Conservation (phyloP, 495 filamentous ascomycete genomes). For the Aspergillus homomorphus region DNA sequence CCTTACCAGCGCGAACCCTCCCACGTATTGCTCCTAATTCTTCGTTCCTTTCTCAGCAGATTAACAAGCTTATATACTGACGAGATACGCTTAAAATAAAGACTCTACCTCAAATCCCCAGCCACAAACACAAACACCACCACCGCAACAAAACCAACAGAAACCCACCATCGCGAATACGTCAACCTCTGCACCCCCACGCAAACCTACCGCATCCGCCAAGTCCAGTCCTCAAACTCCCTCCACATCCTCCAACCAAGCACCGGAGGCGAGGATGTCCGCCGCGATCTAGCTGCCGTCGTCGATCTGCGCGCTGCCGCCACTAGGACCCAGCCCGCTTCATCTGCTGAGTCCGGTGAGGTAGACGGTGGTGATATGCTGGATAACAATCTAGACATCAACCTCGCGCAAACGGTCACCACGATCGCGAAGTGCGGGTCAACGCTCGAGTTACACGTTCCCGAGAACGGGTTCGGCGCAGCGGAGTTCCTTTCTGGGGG, state of each 20-base stretch:
- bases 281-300: conserved; percentile 32
- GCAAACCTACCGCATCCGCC: conserved; percentile 74
- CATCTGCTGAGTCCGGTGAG: too few relatives aligned
- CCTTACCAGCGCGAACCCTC: conserved; percentile 57
- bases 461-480: conserved; percentile 34
- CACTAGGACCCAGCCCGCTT: conserved; percentile 8
- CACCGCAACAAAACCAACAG: not conserved
- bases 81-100: conserved; percentile 23
- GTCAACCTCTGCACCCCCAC: conserved; percentile 69
- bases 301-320: conserved; percentile 14
- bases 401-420: conserved; percentile 42
- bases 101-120: conserved; percentile 63
- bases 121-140: conserved; percentile 10
- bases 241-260: conserved; percentile 67
- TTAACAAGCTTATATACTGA: not conserved
- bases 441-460: conserved; percentile 62
- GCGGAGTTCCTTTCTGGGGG: conserved; percentile 28
- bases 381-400: conserved; percentile 25
- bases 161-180: conserved; percentile 45
- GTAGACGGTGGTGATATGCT: conserved; percentile 2
- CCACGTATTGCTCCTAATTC: conserved; percentile 47
- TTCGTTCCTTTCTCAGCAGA: not conserved
- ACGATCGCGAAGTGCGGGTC: conserved; percentile 69
- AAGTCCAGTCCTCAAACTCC: conserved; percentile 89
- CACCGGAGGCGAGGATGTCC: too few relatives aligned